Conservation (phyloP, 768 basidiomycete species). For the Kwoniella dejecticola region DNA sequence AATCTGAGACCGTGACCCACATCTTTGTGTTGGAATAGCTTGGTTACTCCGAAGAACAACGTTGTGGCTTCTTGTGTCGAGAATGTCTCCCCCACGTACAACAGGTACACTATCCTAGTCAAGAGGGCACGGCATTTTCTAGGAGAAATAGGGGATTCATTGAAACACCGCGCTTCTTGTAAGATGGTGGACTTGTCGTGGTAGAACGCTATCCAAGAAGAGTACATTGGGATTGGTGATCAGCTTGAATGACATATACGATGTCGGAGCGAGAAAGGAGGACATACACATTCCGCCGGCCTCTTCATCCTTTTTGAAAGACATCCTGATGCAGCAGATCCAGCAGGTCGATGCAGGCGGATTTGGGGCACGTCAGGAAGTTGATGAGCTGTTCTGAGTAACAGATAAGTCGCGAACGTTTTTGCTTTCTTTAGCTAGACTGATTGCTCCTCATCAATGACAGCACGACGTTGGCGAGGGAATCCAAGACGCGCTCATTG, state of each 20-base stretch:
- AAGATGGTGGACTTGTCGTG: constrained; percentile 95
- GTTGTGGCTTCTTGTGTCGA: constrained; percentile 94
- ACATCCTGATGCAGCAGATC: no score
- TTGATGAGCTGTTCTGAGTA: no score
- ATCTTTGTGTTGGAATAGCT: constrained; percentile 98
- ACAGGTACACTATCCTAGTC: constrained; percentile 91
- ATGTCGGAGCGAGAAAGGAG: no score
- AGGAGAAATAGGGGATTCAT: constrained; percentile 97
- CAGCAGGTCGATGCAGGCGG: no score
- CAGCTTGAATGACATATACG: no score
- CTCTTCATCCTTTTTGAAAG: constrained; percentile 96
- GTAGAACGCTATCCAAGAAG: constrained; percentile 56
- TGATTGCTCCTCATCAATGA: neutral
- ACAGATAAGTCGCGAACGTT: no score
- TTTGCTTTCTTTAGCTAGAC: neutral
- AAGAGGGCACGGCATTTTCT: constrained; percentile 94
- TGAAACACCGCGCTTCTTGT: constrained; percentile 98
- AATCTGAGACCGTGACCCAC: constrained; percentile 62
- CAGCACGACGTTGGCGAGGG: constrained; percentile 2
- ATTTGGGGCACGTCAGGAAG: no score
- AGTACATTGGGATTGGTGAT: no score
- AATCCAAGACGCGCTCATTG: neutral
- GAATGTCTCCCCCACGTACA: constrained; percentile 95
- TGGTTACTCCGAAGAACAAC: constrained; percentile 97
- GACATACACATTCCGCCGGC: constrained; percentile 76